Evolutionary conservation across 169 alveolate species (phyloP), one percentile per base, ranked within the genome.

Genomic region (Plasmodium relictum): DNA sequence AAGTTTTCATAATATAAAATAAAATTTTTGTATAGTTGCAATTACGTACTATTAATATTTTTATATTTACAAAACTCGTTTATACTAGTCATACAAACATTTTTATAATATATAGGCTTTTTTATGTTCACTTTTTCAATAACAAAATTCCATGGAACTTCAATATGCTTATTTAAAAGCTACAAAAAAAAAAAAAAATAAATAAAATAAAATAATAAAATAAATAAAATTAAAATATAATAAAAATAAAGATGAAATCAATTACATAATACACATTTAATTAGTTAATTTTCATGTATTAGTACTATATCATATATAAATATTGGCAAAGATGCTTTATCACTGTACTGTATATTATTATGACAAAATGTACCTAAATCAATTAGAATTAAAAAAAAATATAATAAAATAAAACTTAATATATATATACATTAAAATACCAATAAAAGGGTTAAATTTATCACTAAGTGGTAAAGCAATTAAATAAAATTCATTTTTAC

Each of bases 101-200:
- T 78, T 48, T 78, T 5, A 58, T 78, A 78, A 65, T 37, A 44
- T 39, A 16, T 26, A 0, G 31, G 26, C 8, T 45, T 63, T 16
- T 78, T 78, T 50, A 78, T 66, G 69, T 65, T 73, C 0, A 78
- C 89, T 65, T 78, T 78, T 78, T 78, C 89, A 5, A 78, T 63
- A 14, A 78, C 89, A 41, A 78, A 78, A 63, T 78, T 78, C 89
- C 89, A 78, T 7, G 89, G 89, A 3, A 78, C 89, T 50, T 78
- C 89, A 58, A 78, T 78, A 42, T 78, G 89, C 7, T 62, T 78
- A 58, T 63, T 78, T 7, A 78, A 16, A 22, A 78, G 78, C 89
- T 78, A 44, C 7, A 22, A 10, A 56, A 41, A 42, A 48, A 9
- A 62, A 37, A 22, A 39, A 14, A 50, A 50, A 22, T 8, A 37